phyloP scores from a whole-genome alignment of 1,284 basidiomycete species.

The Fistulinella cinereoalba region DNA sequence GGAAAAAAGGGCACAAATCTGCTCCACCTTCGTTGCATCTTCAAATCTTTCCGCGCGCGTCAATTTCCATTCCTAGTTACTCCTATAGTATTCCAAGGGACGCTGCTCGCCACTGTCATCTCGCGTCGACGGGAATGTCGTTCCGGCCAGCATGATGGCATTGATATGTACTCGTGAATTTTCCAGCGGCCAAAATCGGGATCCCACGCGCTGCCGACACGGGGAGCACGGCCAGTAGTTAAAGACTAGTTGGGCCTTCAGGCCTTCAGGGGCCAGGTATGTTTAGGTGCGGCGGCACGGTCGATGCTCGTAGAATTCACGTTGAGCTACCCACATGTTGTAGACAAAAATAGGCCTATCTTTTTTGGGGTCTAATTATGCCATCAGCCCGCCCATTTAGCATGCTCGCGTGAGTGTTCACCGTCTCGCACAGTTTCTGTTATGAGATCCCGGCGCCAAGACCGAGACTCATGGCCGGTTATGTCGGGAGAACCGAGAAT shows the following conservation, averaged over 20 bases:
- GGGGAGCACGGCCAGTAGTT: neutral
- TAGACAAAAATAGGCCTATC: neutral
- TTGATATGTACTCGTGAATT: too few species aligned
- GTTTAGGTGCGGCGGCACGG: too few species aligned
- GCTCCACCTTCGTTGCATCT: too few species aligned
- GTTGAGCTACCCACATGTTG: neutral
- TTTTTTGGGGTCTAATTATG: conserved; percentile 6
- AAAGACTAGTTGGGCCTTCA: conserved; percentile 3
- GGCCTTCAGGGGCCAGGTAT: too few species aligned
- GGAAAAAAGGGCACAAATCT: too few species aligned
- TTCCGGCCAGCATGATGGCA: too few species aligned
- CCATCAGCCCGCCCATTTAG: conserved; percentile 14
- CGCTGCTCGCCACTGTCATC: conserved; percentile 24
- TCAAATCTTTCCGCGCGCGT: neutral
- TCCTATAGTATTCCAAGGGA: conserved; percentile 4
- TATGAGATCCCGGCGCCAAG: conserved; percentile 7
- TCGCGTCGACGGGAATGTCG: conserved; percentile 15
- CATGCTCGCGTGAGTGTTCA: conserved; percentile 1
- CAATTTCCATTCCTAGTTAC: conserved; percentile 16
- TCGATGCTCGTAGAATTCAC: conserved; percentile 4
- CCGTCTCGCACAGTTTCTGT: neutral
- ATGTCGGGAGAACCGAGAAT: neutral
- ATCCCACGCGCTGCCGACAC: conserved; percentile 28
- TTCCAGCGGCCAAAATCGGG: conserved; percentile 15
- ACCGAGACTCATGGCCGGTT: neutral